Percentiles rank a stretch among this genome's conserved stretches.
phyloP scores from a whole-genome alignment of 2,329 filamentous ascomycete species.

The Cordyceps fumosorosea region DNA sequence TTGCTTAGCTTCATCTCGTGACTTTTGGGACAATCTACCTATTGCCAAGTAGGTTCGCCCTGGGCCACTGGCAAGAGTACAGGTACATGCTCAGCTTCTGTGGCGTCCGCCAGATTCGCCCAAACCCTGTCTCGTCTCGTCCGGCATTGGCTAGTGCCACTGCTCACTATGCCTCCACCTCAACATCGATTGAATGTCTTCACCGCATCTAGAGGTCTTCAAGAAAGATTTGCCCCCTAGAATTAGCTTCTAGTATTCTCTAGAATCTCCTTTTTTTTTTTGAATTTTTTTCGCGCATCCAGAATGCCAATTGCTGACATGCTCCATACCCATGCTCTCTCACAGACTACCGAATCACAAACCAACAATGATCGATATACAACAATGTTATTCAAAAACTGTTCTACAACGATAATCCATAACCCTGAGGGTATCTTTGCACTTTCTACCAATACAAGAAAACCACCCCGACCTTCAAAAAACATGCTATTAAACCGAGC shows the following conservation, averaged over 20 bases:
- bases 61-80: no score
- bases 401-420: not conserved
- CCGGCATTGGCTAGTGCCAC: conserved; percentile 5
- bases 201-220: not conserved
- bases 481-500: not conserved
- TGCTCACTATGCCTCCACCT: not conserved
- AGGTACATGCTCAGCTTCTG: not conserved
- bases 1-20: no score
- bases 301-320: not conserved
- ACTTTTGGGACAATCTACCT: no score
- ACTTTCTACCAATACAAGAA: conserved; percentile 7
- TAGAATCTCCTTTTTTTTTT: not conserved
- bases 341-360: not conserved
- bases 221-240: not conserved
- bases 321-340: not conserved
- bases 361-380: not conserved
- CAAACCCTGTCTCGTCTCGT: not conserved
- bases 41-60: no score
- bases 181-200: not conserved
- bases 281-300: not conserved
- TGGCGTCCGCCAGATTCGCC: conserved; percentile 6
- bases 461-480: not conserved
- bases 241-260: not conserved
- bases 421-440: conserved; percentile 10
- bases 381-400: not conserved